phyloP scores from a whole-genome alignment of 2,329 filamentous ascomycete genomes.

The Pezicula rhizophila region DNA sequence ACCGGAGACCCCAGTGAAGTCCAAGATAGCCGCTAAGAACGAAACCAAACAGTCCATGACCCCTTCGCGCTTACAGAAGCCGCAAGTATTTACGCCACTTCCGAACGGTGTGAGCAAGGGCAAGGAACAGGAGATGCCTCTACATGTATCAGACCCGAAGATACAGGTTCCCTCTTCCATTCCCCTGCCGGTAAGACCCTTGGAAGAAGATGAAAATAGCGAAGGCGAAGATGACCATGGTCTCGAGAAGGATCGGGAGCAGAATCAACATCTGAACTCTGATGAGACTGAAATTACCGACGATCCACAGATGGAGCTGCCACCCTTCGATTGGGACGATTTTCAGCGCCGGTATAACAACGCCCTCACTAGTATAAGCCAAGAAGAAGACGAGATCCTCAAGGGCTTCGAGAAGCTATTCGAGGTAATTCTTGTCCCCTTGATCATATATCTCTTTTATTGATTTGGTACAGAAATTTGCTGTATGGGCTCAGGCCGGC shows the following conservation, averaged over 20 bases:
- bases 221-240: constrained; percentile 5
- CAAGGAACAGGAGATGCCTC: too few relatives aligned
- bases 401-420: constrained; percentile 62
- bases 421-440: constrained; percentile 27
- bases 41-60: too few relatives aligned
- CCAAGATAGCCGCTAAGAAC: too few relatives aligned
- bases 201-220: constrained; percentile 2
- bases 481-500: constrained; percentile 70
- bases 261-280: constrained; percentile 2
- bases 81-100: too few relatives aligned
- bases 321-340: constrained; percentile 68
- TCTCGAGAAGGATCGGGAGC: background rate
- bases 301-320: constrained; percentile 15
- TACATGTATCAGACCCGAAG: too few relatives aligned
- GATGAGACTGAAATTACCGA: background rate
- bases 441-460: constrained; percentile 6
- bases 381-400: constrained; percentile 58
- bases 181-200: background rate
- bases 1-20: too few relatives aligned
- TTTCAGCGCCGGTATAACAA: constrained; percentile 64
- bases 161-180: too few relatives aligned
- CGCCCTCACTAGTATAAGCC: constrained; percentile 56
- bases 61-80: too few relatives aligned
- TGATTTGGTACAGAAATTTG: constrained; percentile 58
- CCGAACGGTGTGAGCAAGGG: too few relatives aligned